A percentile compares a stretch with the other conserved stretches of the same genome.
Conservation (phyloP, 257 asterid species). For the Solanum virginianum region DNA sequence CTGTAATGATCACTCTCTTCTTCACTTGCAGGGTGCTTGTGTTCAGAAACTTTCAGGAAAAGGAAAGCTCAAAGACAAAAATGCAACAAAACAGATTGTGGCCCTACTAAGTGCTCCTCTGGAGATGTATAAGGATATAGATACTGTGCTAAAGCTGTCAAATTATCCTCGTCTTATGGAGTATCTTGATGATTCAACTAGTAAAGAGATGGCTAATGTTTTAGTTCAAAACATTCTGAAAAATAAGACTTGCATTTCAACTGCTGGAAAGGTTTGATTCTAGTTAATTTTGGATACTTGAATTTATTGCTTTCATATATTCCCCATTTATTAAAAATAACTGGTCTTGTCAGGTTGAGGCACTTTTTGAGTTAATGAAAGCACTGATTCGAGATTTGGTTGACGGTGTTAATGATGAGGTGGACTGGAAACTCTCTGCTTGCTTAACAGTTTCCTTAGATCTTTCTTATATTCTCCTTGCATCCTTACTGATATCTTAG, state of each 20-base stretch:
- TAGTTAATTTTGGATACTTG: background rate
- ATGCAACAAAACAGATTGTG: constrained; percentile 84
- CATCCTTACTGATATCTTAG: background rate
- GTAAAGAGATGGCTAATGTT: constrained; percentile 92
- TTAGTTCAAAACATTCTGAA: constrained; percentile 76
- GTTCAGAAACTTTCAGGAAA: constrained; percentile 69
- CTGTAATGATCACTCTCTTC: background rate
- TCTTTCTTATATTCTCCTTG: background rate
- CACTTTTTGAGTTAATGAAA: constrained; percentile 75
- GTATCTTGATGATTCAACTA: constrained; percentile 64
- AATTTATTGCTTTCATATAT: background rate
- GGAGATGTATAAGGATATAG: constrained; percentile 88
- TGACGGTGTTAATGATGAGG: constrained; percentile 65
- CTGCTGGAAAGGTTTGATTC: constrained; percentile 73
- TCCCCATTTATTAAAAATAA: constrained; percentile 10
- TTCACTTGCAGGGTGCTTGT: constrained; percentile 68
- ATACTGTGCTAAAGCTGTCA: constrained; percentile 77
- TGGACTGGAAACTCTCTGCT: constrained; percentile 9
- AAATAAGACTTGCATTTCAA: constrained; percentile 67
- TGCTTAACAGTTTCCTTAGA: background rate
- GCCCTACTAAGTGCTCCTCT: constrained; percentile 95
- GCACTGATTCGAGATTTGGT: constrained; percentile 73
- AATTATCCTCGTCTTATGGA: constrained; percentile 85
- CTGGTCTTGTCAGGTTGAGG: constrained; percentile 63
- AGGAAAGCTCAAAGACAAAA: constrained; percentile 74